phyloP scores from a whole-genome alignment of 306 rosid genomes.

The Lagenaria siceraria region DNA sequence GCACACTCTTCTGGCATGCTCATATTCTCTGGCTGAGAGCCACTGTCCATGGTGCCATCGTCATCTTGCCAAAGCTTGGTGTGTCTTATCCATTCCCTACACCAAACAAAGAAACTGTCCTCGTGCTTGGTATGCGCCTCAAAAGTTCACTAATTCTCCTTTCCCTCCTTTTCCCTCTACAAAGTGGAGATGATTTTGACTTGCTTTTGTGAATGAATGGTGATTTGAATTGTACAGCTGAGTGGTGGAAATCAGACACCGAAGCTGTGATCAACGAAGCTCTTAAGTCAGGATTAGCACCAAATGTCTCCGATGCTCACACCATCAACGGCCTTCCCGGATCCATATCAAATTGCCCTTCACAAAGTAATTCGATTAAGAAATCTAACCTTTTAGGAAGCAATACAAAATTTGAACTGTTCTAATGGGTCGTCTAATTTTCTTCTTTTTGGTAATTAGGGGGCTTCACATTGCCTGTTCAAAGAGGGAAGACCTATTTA shows the following conservation, averaged over 20 bases:
- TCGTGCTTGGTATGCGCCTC: slow-evolving; percentile 42
- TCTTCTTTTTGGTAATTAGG: slow-evolving; percentile 12
- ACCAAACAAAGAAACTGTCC: slow-evolving; percentile 55
- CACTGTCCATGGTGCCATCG: slow-evolving; percentile 68
- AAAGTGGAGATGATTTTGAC: neutral
- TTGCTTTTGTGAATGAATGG: neutral
- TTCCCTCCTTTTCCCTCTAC: neutral
- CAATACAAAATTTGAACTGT: neutral
- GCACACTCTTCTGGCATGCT: slow-evolving; percentile 88
- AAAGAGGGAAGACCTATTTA: slow-evolving; percentile 56
- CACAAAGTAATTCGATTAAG: slow-evolving; percentile 27
- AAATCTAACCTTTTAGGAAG: neutral
- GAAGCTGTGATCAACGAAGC: slow-evolving; percentile 83
- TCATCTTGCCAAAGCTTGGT: slow-evolving; percentile 75
- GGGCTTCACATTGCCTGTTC: slow-evolving; percentile 41
- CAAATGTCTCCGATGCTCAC: slow-evolving; percentile 88
- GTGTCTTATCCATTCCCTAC: slow-evolving; percentile 83
- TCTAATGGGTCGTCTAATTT: neutral
- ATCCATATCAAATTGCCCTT: slow-evolving; percentile 36
- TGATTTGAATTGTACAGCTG: slow-evolving; percentile 28
- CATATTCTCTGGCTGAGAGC: slow-evolving; percentile 80
- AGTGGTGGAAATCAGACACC: slow-evolving; percentile 96
- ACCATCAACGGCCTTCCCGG: slow-evolving; percentile 86
- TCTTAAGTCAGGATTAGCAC: slow-evolving; percentile 59
- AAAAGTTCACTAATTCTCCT: neutral